Base-by-base conservation (phyloP, 768 basidiomycete species). In the Hirschioporus abietinus region DNA sequence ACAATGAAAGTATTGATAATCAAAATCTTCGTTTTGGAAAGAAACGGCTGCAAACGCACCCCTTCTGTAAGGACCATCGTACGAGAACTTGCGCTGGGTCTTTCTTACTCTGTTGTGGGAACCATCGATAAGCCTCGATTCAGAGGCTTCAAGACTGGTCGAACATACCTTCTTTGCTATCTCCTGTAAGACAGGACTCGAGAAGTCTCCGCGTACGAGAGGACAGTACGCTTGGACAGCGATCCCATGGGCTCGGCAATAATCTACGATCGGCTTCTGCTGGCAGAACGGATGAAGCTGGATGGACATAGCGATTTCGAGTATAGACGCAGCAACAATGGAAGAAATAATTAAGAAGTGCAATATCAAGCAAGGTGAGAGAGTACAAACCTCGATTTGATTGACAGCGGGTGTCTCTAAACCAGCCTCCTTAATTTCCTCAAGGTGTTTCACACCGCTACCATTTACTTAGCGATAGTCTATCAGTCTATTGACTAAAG, bases 61-160 rank as follows among this genome's bases (percentile, higher is more conserved):
- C 88, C 72, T 84, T 86, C 75, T 97, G 95, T 42, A 98, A 78
- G 30, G 93, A 95, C 93, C 95, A 97, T 25, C 96, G 86, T 66
- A 97, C 78, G 18, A 97, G 83, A 60, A 96, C 81, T 72, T 97
- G 95, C 20, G 93, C 88, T 5, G 85, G 83, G 58, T 88, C 85
- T 65, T 86, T 30, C 4, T 30, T 30, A 8, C 84, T 58, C 76
- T 75, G 8, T 30, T 30, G n/a, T n/a, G 30, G 30, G 8, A 30
- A 30, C 30, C 30, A 30, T 8, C 30, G 30, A 30, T 30, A 30
- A 30, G 30, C 8, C 30, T 30, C 8, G 30, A 30, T 30, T 2
- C 8, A 30, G 8, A 8, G 8, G 30, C 30, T 30, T 30, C 30
- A 8, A 30, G 4, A 8, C 4, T 30, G 30, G 8, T 8, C 42